A percentile compares a stretch with the other conserved stretches of the same genome.
These are phyloP conservation scores for Royoungia palumana DNA, from an alignment of 768 basidiomycete genomes.

Conservation along the genomic window DNA sequence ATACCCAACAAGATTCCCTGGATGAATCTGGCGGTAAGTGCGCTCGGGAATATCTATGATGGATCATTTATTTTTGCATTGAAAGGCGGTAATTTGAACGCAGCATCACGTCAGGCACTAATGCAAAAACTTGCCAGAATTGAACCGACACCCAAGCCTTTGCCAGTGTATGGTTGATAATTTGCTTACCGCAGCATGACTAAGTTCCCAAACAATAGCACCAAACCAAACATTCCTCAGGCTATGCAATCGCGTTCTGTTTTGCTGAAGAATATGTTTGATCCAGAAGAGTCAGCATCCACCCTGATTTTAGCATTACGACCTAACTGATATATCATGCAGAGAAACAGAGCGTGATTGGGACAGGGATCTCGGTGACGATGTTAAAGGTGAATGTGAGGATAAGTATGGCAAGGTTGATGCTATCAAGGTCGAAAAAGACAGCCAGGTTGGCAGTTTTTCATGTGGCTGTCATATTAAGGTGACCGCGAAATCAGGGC, in stretches of 20 bases:
- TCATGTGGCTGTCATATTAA: background rate
- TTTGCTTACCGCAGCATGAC: conserved; percentile 4
- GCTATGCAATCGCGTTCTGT: conserved; percentile 88
- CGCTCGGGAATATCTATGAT: background rate
- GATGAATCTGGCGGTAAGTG: conserved; percentile 85
- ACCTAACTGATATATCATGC: conserved; percentile 8
- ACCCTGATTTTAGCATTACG: background rate
- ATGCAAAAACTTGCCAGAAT: conserved; percentile 99
- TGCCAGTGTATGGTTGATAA: conserved; percentile 52
- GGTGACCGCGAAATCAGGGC: conserved; percentile 52
- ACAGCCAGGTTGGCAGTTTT: conserved; percentile 71
- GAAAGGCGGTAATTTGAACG: conserved; percentile 94
- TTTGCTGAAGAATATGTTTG: conserved; percentile 92
- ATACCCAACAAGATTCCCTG: conserved; percentile 73
- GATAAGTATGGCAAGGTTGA: conserved; percentile 84
- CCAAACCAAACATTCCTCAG: conserved; percentile 76
- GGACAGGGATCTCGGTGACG: conserved; percentile 94
- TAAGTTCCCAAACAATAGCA: conserved; percentile 37
- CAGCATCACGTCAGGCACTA: conserved; percentile 96
- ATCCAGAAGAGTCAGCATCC: conserved; percentile 83
- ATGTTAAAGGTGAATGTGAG: conserved; percentile 93
- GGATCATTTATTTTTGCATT: conserved; percentile 9
- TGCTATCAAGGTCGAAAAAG: conserved; percentile 90
- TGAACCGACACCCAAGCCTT: conserved; percentile 59
- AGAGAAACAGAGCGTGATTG: conserved; percentile 96